These are phyloP conservation scores for Stagonosporopsis tanaceti DNA, from an alignment of 2,329 filamentous ascomycete genomes.

Conservation along the genomic window DNA sequence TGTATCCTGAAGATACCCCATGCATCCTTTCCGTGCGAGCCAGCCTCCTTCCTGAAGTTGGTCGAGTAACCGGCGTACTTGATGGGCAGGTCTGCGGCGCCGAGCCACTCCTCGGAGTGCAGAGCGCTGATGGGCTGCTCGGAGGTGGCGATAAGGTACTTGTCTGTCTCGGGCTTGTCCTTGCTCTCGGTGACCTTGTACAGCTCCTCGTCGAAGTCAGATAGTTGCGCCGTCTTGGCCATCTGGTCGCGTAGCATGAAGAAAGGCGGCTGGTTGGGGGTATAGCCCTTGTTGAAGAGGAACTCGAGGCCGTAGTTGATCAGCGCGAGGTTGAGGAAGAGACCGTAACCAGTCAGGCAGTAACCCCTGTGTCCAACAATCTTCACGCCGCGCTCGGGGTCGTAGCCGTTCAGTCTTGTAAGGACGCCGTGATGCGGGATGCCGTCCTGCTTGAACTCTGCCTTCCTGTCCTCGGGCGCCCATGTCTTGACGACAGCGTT, in stretches of 20 bases:
- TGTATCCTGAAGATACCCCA: slow-evolving; percentile 99
- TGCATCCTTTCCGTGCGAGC: slow-evolving; percentile 88
- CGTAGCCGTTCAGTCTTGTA: slow-evolving; percentile 85
- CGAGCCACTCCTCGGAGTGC: slow-evolving; percentile 93
- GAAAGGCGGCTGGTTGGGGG: slow-evolving; percentile 66
- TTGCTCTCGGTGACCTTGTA: slow-evolving; percentile 92
- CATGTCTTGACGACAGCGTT: slow-evolving; percentile 80
- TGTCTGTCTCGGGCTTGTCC: slow-evolving; percentile 82
- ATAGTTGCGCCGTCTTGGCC: slow-evolving; percentile 97
- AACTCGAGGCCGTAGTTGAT: slow-evolving; percentile 96
- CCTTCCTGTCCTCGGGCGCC: slow-evolving; percentile 76
- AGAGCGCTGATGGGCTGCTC: slow-evolving; percentile 95
- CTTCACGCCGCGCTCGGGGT: slow-evolving; percentile 81
- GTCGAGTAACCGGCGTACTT: slow-evolving; percentile 90
- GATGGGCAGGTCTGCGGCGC: slow-evolving; percentile 83
- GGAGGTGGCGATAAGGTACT: slow-evolving; percentile 77
- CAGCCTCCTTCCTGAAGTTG: slow-evolving; percentile 95
- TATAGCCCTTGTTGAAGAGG: slow-evolving; percentile 81
- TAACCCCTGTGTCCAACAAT: slow-evolving; percentile 94
- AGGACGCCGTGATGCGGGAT: slow-evolving; percentile 97
- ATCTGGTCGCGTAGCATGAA: slow-evolving; percentile 94
- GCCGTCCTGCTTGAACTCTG: slow-evolving; percentile 79
- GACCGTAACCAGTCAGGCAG: slow-evolving; percentile 87
- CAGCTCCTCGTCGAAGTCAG: slow-evolving; percentile 96
- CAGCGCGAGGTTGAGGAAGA: slow-evolving; percentile 90